These are phyloP conservation scores for Fusarium bulbicola DNA, from an alignment of 2,329 filamentous ascomycete species.

Conservation along the genomic window DNA sequence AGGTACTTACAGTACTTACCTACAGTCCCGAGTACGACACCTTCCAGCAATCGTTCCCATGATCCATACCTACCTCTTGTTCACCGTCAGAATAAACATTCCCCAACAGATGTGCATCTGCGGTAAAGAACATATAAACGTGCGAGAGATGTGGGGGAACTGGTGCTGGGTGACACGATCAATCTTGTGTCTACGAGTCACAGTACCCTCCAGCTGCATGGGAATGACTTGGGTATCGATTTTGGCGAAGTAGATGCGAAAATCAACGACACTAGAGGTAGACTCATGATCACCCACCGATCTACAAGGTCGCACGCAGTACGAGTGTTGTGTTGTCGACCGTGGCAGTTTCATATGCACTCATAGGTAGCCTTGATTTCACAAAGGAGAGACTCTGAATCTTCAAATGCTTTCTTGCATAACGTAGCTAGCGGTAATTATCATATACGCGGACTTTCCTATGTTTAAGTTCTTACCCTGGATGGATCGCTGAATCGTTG, in stretches of 20 bases:
- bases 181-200: slow-evolving; percentile 16
- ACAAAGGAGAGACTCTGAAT: background rate
- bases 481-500: background rate
- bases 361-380: background rate
- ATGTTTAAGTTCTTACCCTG: background rate
- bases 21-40: slow-evolving; percentile 13
- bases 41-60: background rate
- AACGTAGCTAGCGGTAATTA: too few species aligned
- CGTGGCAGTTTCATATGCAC: background rate
- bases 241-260: background rate
- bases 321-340: slow-evolving; percentile 18
- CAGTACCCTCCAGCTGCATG: background rate
- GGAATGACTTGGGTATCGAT: background rate
- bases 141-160: background rate
- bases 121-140: background rate
- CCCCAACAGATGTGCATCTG: background rate
- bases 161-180: slow-evolving; percentile 16
- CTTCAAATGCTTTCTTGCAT: background rate
- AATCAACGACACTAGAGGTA: background rate
- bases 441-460: background rate
- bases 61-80: background rate
- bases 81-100: background rate
- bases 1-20: background rate
- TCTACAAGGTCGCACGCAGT: slow-evolving; percentile 13
- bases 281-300: slow-evolving; percentile 4